Evolutionary conservation across 2,329 filamentous ascomycete genomes (phyloP), one percentile per base, ranked within the genome.

Genomic region (Mycosphaerella sp.): DNA sequence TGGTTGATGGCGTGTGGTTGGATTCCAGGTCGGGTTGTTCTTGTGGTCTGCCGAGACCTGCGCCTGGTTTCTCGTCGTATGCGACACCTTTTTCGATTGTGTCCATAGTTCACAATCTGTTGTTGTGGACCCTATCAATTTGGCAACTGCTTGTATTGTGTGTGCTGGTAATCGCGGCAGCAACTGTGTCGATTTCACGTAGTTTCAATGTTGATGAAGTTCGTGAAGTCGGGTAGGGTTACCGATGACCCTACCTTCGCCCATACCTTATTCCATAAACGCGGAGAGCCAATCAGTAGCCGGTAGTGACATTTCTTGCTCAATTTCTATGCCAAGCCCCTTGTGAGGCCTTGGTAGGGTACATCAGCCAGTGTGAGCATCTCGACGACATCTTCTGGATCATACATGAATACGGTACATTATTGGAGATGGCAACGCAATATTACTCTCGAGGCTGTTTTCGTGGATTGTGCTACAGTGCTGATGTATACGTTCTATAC

Each of bases 1-100:
- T 30, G 32, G 25, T 1, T 36, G 27, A 21, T 28, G 21, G 28
- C 43, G 18, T 44, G 17, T 13, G 28, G 25, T 27, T 49, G 30
- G 14, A 27, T 25, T 14, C 14, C n/a, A 30, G 41, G 6, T 43
- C 27, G 25, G 25, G 32, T 2, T 7, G 36, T 42, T 41, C 39
- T 41, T 41, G 39, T 41, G 16, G 39, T 10, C 45, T 32, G 39
- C 57, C 48, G 13, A 56, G 18, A 6, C 54, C 50, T 4, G 57
- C 56, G 40, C 53, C 46, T 8, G 48, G 32, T 13, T 39, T 47
- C 8, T 49, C 41, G 17, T 60, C 56, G 30, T 59, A 40, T 1
- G 54, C 54, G 7, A 57, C 56, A 16, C 52, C 44, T 41, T 40
- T 50, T 34, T 61, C 59, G 16, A 59, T 25, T 1, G 59, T 59